Evolutionary conservation across 2,329 filamentous ascomycete species (phyloP), one percentile per base, ranked within the genome.

Genomic region (Botrytis aclada): DNA sequence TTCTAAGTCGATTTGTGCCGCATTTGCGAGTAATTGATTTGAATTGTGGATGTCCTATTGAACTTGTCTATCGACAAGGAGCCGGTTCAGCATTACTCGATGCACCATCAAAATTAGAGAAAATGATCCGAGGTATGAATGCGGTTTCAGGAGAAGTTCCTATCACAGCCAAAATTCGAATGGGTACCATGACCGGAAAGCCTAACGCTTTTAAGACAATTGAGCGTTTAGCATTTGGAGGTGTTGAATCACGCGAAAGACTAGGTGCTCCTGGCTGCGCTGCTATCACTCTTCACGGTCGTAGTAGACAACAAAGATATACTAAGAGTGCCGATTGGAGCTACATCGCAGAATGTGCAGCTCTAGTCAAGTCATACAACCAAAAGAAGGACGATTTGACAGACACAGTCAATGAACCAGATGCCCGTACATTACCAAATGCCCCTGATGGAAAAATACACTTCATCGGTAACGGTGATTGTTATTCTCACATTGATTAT

Each of bases 1-100:
- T 92, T 5, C 84, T 99, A 64, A 91, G 91, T 8, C 87, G 87
- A 43, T 89, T 92, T 76, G 90, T 95, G 73, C 95, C 96, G 4
- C 89, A 94, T 78, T 87, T 99, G 32, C 93, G 96, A 51, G 89
- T 97, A 56, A 93, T 99, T 76, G 96, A 99, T 80, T 86, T 99
- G 77, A 99, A 99, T 85, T 98, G 95, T 79, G 96, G 96, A 62
- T 99, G 96, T 80, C 96, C 96, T 6, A 98, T 99, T 80, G 96
- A 99, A 81, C 89, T 98, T 78, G 91, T 99, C 69, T 98, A 90
- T 85, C 90, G 94, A 78, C 88, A 92, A 63, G 96, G 96, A 69
- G 94, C 93, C 58, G 96, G 96, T 6, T 97, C 95, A 32, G 95
- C 93, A 2, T 88, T 99, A 25, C 89, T 99, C n/a, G 96, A 99